Evolutionary conservation across 164 flowering plant species (phyloP), one percentile per base, ranked within the genome.

Genomic region (Tinospora cordifolia): DNA sequence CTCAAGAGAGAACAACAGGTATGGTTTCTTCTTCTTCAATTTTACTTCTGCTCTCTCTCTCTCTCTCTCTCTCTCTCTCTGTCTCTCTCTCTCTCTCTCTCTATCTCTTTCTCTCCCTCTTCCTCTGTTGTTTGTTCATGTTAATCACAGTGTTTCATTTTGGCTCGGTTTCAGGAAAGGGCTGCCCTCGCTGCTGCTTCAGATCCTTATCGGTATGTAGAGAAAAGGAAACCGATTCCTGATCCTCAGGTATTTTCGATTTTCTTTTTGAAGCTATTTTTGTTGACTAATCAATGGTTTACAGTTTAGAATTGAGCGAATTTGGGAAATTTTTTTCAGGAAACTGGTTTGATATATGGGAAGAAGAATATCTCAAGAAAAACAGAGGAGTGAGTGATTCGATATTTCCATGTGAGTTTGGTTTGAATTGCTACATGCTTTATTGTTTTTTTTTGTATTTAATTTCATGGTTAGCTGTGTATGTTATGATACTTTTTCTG

Each of bases 1-100:
- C 98, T 93, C 75, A 84, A 81, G 69, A 85, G 82, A 71, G 81
- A 89, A 64, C 98, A 92, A 77, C 73, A 89, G 90, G 98, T 87
- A 0, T 4, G 10, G 14, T 67, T 38, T 0, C 63, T 21, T n/a
- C 13, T 36, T n/a, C n/a, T 27, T 54, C 34, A 13, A 36, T 24
- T 30, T 26, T 2, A 12, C 6, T 57, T 62, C 1, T n/a, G 6
- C 15, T 17, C 0, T n/a, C n/a, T n/a, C n/a, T n/a, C n/a, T n/a
- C n/a, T n/a, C n/a, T n/a, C n/a, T n/a, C n/a, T n/a, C n/a, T n/a
- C n/a, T n/a, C n/a, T n/a, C n/a, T n/a, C n/a, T n/a, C n/a, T n/a
- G n/a, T n/a, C n/a, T n/a, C n/a, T n/a, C n/a, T n/a, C n/a, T n/a
- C n/a, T n/a, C n/a, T n/a, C n/a, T n/a, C n/a, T n/a, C n/a, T n/a